These are phyloP conservation scores for Paratinospora sagittata DNA, from an alignment of 164 flowering plant species.

Conservation along the genomic window DNA sequence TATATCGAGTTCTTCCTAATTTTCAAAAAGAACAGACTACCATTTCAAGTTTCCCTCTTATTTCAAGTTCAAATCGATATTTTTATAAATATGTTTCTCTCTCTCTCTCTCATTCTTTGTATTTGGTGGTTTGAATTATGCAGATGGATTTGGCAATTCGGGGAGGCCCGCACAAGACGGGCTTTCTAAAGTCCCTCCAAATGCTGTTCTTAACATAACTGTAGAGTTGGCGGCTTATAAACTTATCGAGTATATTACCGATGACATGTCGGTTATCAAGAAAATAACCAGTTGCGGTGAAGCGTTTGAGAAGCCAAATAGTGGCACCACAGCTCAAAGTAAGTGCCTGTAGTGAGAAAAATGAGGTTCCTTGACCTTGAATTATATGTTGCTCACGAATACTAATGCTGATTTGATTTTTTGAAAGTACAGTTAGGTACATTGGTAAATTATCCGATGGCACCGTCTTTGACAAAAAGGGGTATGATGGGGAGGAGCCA, in stretches of 20 bases:
- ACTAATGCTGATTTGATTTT: neutral
- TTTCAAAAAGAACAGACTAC: too few relatives aligned
- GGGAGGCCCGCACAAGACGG: constrained; percentile 29
- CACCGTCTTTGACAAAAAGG: constrained; percentile 28
- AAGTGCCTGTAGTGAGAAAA: constrained; percentile 8
- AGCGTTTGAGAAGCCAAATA: constrained; percentile 31
- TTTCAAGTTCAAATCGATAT: neutral
- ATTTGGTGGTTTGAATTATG: constrained; percentile 6
- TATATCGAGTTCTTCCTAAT: neutral
- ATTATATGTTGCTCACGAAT: neutral
- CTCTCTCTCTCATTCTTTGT: neutral
- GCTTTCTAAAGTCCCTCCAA: constrained; percentile 25
- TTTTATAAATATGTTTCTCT: neutral
- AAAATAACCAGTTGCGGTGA: constrained; percentile 25
- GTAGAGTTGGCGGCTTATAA: constrained; percentile 31
- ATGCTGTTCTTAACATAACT: constrained; percentile 22
- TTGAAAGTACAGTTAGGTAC: constrained; percentile 19
- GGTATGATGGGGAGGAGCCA: constrained; percentile 22
- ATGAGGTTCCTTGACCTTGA: too few relatives aligned
- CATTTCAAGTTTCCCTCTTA: too few relatives aligned
- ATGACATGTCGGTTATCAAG: constrained; percentile 29
- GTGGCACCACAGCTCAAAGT: constrained; percentile 30
- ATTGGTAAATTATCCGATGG: constrained; percentile 30
- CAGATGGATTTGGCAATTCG: constrained; percentile 29
- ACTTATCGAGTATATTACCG: constrained; percentile 26